Evolutionary conservation across 2,329 filamentous ascomycete genomes (phyloP), one percentile per base, ranked within the genome.

Genomic region (Ophiosphaerella korrae): DNA sequence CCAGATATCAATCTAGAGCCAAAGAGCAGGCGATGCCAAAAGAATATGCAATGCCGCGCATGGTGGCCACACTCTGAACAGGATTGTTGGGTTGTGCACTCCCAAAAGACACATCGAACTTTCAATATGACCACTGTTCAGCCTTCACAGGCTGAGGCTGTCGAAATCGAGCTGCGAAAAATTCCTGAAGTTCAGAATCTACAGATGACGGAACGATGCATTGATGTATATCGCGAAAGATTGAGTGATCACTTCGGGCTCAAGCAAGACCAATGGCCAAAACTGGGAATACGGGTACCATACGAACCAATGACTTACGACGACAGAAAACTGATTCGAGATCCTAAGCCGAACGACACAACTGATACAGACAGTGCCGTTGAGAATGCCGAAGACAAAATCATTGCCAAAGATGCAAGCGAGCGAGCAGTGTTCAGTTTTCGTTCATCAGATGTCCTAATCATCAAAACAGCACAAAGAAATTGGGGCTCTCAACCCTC

Each of bases 261-360:
- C 33, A 35, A 36, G 6, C 16, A 31, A n/a, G 13, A 21, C 2
- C 12, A 9, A 29, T 56, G 53, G 49, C 53, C 53, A 13, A 42
- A 24, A n/a, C 13, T 50, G 3, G 53, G 53, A 2, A 40, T 53
- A 1, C 16, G 53, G 7, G 40, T 53, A 1, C 45, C 53, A 2
- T 56, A 56, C 26, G 42, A 50, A 8, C 50, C 53, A 1, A 47
- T 44, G 39, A 53, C 46, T 1, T 35, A 43, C 18, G 45, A 44
- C 9, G 34, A 39, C 12, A 7, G 18, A 4, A 34, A 36, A 35
- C 12, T 26, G 9, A 16, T 9, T 16, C 14, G 9, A 11, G 33
- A 9, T n/a, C 23, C 40, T 7, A 18, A 12, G 7, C n/a, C 13
- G 18, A 21, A 23, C 21, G 11, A 36, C 18, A 18, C 34, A 12